phyloP scores from a whole-genome alignment of 2,329 filamentous ascomycete genomes.

The Plenodomus lindquistii region DNA sequence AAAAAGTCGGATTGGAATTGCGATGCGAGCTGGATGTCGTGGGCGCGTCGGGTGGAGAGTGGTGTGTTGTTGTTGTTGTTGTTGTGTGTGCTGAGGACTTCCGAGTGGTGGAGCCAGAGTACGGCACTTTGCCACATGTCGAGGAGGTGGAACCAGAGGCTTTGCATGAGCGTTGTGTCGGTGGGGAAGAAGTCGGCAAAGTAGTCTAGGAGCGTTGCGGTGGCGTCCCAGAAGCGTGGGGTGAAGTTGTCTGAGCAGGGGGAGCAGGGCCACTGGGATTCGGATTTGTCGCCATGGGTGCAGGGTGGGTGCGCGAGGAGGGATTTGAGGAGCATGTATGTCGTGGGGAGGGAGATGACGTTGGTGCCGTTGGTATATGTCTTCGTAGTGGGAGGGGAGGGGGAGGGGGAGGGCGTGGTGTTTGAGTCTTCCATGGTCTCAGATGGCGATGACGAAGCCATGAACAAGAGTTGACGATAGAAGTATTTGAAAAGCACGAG shows the following conservation, averaged over 20 bases:
- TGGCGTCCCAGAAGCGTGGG: conserved; percentile 17
- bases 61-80: neutral
- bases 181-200: conserved; percentile 29
- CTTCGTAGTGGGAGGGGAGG: neutral
- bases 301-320: conserved; percentile 9
- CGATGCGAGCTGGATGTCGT: neutral
- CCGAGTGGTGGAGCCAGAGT: neutral
- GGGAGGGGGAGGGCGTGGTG: neutral
- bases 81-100: conserved; percentile 8
- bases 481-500: neutral
- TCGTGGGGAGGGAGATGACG: neutral
- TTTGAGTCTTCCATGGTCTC: neutral
- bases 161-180: conserved; percentile 27
- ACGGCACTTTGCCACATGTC: conserved; percentile 24
- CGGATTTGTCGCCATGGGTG: neutral
- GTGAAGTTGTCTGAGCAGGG: conserved; percentile 9
- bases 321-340: conserved; percentile 18
- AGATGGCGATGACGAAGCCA: neutral
- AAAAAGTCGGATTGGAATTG: conserved; percentile 4
- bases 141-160: conserved; percentile 33
- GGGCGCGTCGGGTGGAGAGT: too few species aligned
- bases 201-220: conserved; percentile 33
- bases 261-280: conserved; percentile 8
- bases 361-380: neutral
- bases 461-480: neutral